Conservation (phyloP, 495 filamentous ascomycete genomes). For the Bryoglossum gracile region DNA sequence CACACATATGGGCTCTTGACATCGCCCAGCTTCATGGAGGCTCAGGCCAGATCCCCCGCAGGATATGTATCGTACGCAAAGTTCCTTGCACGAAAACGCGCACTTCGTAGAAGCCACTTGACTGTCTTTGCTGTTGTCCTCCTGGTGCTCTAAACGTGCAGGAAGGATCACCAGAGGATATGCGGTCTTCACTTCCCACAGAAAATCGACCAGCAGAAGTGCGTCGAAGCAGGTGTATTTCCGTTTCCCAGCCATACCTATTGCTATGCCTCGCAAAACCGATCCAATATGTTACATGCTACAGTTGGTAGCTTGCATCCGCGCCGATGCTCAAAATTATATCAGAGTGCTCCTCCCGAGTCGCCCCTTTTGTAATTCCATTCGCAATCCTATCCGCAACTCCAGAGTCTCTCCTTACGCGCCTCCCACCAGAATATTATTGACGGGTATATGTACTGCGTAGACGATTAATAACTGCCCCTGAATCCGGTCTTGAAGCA, state of each 20-base stretch:
- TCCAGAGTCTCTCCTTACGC: slow-evolving; percentile 34
- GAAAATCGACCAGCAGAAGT: neutral
- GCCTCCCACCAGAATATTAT: slow-evolving; percentile 73
- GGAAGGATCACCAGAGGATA: no score
- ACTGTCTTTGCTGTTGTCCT: no score
- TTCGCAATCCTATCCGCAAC: slow-evolving; percentile 1
- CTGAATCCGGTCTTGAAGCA: slow-evolving; percentile 7
- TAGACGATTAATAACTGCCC: neutral
- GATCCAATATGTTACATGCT: slow-evolving; percentile 20
- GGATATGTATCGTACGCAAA: no score
- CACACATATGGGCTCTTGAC: no score
- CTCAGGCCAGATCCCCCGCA: no score
- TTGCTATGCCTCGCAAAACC: slow-evolving; percentile 15
- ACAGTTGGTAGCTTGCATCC: no score
- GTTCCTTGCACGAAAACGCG: no score
- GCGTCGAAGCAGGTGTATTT: slow-evolving; percentile 8
- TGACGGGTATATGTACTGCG: slow-evolving; percentile 75
- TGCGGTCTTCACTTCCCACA: no score
- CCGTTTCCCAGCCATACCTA: slow-evolving; percentile 5
- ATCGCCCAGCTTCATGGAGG: no score
- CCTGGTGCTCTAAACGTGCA: no score
- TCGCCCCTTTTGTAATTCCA: slow-evolving; percentile 2
- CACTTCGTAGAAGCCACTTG: no score
- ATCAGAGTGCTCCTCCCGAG: neutral
- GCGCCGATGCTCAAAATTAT: neutral